Conservation (phyloP, 352 stramenopile genomes). For the Pythium coloratum region DNA sequence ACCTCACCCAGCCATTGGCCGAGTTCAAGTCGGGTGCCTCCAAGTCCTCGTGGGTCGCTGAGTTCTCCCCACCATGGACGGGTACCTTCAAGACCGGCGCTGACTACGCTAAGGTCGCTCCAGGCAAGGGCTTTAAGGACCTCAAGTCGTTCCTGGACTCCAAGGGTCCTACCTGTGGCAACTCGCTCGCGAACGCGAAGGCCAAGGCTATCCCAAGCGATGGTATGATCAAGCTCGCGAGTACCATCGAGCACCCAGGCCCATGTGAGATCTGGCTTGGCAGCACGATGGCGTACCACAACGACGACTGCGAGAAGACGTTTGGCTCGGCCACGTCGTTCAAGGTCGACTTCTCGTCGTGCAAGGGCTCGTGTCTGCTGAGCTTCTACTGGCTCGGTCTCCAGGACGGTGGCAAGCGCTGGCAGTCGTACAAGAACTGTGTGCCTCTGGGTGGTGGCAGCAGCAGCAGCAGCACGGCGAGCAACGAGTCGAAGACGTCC, state of each 20-base stretch:
- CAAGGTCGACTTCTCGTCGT: conserved; percentile 21
- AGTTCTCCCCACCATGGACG: conserved; percentile 8
- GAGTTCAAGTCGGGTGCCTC: conserved; percentile 13
- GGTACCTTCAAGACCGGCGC: conserved; percentile 13
- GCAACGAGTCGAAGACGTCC: no score
- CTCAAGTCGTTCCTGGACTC: conserved; percentile 24
- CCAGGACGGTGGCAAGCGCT: conserved; percentile 17
- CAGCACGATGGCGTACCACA: conserved; percentile 9
- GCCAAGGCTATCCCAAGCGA: conserved; percentile 18
- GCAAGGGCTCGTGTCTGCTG: conserved; percentile 18
- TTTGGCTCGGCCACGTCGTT: background rate
- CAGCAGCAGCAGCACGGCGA: no score
- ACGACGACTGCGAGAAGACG: conserved; percentile 21
- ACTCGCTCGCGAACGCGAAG: conserved; percentile 17
- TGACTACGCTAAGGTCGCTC: conserved; percentile 5
- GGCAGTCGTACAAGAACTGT: conserved; percentile 7
- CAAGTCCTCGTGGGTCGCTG: conserved; percentile 13
- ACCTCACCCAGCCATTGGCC: conserved; percentile 6
- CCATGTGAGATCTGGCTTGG: conserved; percentile 22
- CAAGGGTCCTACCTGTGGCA: conserved; percentile 17
- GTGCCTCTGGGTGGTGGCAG: no score
- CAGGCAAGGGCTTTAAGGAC: conserved; percentile 6
- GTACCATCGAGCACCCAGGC: conserved; percentile 5
- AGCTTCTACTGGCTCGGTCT: conserved; percentile 28
- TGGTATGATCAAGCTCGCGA: conserved; percentile 7